Percentiles rank a stretch among this genome's conserved stretches.
These are phyloP conservation scores for Spergularia bocconei DNA, from an alignment of 148 eudicot species.

Conservation along the genomic window DNA sequence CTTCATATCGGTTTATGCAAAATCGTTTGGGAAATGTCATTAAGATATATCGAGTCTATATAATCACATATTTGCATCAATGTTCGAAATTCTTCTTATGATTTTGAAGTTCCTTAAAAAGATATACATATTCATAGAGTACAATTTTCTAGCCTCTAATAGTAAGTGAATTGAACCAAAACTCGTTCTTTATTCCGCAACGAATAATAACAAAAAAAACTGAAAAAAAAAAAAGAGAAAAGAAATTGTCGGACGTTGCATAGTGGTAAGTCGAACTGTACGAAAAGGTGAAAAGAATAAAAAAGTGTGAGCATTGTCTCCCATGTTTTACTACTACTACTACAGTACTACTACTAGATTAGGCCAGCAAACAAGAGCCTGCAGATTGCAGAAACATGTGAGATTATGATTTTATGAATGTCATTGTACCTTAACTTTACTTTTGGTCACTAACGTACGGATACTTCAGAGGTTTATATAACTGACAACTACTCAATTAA, in stretches of 20 bases:
- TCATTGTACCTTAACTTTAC: constrained; percentile 11
- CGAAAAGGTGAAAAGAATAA: background rate
- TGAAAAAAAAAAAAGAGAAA: background rate
- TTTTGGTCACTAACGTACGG: constrained; percentile 4
- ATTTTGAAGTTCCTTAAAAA: no score
- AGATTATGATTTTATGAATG: background rate
- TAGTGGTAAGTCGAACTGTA: background rate
- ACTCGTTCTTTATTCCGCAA: no score
- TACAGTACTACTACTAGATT: background rate
- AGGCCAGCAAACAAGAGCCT: constrained; percentile 6
- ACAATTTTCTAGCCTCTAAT: no score
- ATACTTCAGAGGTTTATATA: background rate
- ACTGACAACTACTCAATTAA: constrained; percentile 7
- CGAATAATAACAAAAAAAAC: no score
- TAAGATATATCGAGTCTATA: no score
- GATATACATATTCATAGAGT: no score
- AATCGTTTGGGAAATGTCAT: no score
- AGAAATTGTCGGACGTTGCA: background rate
- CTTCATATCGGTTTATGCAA: no score
- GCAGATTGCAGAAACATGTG: constrained; percentile 8
- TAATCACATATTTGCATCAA: no score
- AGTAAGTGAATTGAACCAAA: no score
- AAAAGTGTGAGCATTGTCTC: background rate
- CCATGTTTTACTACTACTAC: background rate
- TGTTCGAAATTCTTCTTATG: no score